Conservation (phyloP, 2,329 filamentous ascomycete species). For the Lasiodiplodia citricola region DNA sequence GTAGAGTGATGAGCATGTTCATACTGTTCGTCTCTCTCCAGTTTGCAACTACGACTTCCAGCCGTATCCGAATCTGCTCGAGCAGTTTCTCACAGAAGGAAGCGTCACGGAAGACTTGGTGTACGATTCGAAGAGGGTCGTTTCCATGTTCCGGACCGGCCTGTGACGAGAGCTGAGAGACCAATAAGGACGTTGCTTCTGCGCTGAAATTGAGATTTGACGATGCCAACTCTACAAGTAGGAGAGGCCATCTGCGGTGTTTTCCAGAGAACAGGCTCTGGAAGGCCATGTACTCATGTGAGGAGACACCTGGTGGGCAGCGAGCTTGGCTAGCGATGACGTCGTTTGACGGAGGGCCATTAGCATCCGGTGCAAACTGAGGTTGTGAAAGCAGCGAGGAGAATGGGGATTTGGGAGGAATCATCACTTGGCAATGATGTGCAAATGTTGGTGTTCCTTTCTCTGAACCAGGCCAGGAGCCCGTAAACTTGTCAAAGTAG, state of each 20-base stretch:
- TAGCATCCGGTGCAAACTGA: conserved; percentile 37
- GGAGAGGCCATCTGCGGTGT: conserved; percentile 53
- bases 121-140: conserved; percentile 50
- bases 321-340: conserved; percentile 56
- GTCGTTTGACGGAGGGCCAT: conserved; percentile 59
- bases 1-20: conserved; percentile 61
- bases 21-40: conserved; percentile 66
- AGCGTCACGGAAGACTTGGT: conserved; percentile 57
- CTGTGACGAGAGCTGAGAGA: conserved; percentile 61
- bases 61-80: conserved; percentile 53
- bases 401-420: conserved; percentile 49
- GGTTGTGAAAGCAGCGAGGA: conserved; percentile 34
- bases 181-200: conserved; percentile 54
- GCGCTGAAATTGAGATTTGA: conserved; percentile 66
- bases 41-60: conserved; percentile 57
- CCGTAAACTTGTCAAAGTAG: conserved; percentile 53
- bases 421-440: conserved; percentile 50
- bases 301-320: conserved; percentile 54
- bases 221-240: conserved; percentile 58
- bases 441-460: conserved; percentile 47
- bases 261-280: conserved; percentile 56
- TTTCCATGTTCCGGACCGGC: conserved; percentile 55
- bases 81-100: conserved; percentile 57
- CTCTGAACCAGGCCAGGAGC: conserved; percentile 47
- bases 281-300: conserved; percentile 61